Base-by-base conservation (phyloP, 495 filamentous ascomycete species). In the Penicillium coffeae region DNA sequence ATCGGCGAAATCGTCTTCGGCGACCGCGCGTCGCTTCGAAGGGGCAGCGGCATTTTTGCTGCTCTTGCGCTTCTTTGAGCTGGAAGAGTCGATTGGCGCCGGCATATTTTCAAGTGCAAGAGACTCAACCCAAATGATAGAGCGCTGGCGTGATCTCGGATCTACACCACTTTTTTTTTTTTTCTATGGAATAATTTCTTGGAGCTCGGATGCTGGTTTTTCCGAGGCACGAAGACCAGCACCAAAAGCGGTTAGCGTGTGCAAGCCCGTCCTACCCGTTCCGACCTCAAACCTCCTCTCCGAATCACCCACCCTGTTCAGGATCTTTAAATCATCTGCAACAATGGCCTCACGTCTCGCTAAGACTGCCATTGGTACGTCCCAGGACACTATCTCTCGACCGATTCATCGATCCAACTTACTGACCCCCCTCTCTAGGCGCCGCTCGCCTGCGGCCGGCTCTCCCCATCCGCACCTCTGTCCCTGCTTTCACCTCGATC, bases 261-360 rank as follows among this genome's bases (percentile, higher is more conserved):
- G 89, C 68, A 88, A 87, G 53, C 81, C 85, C 33, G 83, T 87
- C 44, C 88, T 93, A 76, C 89, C 94, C 69, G 90, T 73, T 62
- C 69, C 67, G 68, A 75, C 65, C 56, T 67, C 62, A 68, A 68
- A 56, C 60, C 72, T 74, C 66, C 66, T 73, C 65, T 72, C 68
- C 65, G 65, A 62, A 68, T 72, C 68, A 65, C 52, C 68, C 66
- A 68, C 63, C 61, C 63, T 58, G 56, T 62, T 59, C 63, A 65
- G 64, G 54, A 60, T 50, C 47, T 51, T 61, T 63, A 49, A 37
- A 38, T 48, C 58, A 65, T 63, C 64, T 61, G 60, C 56, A 80
- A 84, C 79, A 86, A 96, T 96, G 91, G 90, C 89, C 79, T 93
- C 89, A 70, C 88, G 90, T 77, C 77, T 96, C 72, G 88, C 86